Conservation (phyloP, 225 moss, liverwort and hornwort species). For the Polytrichum formosum region DNA sequence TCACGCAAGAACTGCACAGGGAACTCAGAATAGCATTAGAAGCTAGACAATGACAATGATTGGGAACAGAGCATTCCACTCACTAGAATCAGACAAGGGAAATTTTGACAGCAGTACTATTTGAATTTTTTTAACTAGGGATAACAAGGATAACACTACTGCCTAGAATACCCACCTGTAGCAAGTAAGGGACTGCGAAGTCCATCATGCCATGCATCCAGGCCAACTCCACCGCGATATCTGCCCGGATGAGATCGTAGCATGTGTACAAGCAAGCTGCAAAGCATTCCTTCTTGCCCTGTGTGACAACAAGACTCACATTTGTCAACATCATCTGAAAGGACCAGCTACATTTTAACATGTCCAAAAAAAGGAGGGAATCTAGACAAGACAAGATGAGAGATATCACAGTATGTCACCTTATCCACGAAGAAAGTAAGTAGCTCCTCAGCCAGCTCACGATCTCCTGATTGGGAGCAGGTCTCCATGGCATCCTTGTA, state of each 20-base stretch:
- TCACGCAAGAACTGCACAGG: conserved; percentile 78
- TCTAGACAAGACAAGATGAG: neutral
- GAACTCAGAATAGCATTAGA: neutral
- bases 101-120: neutral
- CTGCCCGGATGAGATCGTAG: conserved; percentile 86
- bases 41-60: too few relatives aligned
- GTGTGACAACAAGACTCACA: conserved; percentile 10
- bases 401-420: conserved; percentile 13
- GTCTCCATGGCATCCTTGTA: conserved; percentile 96
- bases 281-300: conserved; percentile 90
- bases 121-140: neutral
- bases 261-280: conserved; percentile 84
- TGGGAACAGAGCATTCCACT: neutral
- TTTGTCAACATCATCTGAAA: neutral
- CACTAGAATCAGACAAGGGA: neutral
- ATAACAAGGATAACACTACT: too few relatives aligned
- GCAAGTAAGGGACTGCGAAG: conserved; percentile 72
- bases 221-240: conserved; percentile 82
- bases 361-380: neutral
- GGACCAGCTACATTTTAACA: neutral
- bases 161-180: conserved; percentile 48
- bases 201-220: conserved; percentile 85
- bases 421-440: conserved; percentile 80
- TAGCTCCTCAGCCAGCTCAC: conserved; percentile 82
- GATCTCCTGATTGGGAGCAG: conserved; percentile 82